Base-by-base conservation (phyloP, 1,139 yeast species). In the Zygosaccharomyces sapae region DNA sequence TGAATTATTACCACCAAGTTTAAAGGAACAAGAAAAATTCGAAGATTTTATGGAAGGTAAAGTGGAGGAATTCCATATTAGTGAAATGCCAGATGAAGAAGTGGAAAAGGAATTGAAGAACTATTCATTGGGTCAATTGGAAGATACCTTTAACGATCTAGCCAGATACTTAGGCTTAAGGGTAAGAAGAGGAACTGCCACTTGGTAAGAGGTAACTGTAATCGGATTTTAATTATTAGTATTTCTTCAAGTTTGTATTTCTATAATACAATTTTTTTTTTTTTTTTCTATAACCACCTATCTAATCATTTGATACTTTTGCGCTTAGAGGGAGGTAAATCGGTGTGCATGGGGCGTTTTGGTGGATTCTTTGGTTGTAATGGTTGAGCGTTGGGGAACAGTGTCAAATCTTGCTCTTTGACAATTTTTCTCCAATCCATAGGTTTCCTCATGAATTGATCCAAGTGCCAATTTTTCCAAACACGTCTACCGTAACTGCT, bases 401-500 rank as follows among this genome's bases (percentile, higher is more conserved):
- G 68, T 43, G 73, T 81, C 45, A 72, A 73, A 62, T 86, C 95
- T 59, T 83, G 86, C 44, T 81, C 81, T 61, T 85, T 88, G 30
- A 86, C 78, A 33, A 79, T 59, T 40, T 76, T 72, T 69, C 85
- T 86, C 97, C 97, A 89, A 61, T 88, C 96, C 61, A 74, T 79
- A 64, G 84, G 80, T 67, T 83, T 83, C 63, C 96, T 76, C 9
- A 72, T 66, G 60, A 81, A 62, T 18, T 54, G 47, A 44, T 62
- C 66, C 41, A 60, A 35, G 22, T 38, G 45, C 97, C 97, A 92
- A 65, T 90, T 92, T 62, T 86, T 86, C 97, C 97, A 92, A 1
- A 92, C 97, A 56, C 82, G 76, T 63, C 85, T 80, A 39, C 98
- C 98, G 61, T 92, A 92, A 20, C 74, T 77, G 63, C 95, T 85